Conservation (phyloP, 2,329 filamentous ascomycete genomes). For the Lasiodiplodia citricola region DNA sequence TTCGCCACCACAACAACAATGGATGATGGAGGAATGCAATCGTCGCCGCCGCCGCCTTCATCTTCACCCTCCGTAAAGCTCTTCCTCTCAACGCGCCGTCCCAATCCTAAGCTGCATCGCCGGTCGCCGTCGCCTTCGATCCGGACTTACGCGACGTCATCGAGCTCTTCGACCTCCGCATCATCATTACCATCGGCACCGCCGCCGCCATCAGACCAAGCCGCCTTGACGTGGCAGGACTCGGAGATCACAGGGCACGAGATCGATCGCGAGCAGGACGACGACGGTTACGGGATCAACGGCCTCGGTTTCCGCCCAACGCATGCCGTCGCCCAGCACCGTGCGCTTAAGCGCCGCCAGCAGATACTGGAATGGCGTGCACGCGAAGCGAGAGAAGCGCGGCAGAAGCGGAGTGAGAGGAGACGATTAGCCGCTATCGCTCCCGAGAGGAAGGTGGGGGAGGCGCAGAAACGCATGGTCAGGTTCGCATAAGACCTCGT, state of each 20-base stretch:
- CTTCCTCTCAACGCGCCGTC: conserved; percentile 24
- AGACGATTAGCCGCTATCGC: conserved; percentile 40
- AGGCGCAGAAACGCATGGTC: conserved; percentile 14
- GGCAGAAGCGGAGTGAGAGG: conserved; percentile 61
- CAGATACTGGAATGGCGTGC: conserved; percentile 65
- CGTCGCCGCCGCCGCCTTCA: conserved; percentile 21
- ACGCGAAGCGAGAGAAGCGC: conserved; percentile 63
- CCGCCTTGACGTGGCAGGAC: conserved; percentile 60
- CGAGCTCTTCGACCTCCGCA: background rate
- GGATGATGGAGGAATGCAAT: background rate
- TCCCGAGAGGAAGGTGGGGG: conserved; percentile 1
- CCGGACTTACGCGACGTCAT: background rate
- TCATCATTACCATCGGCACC: conserved; percentile 29
- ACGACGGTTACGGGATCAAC: conserved; percentile 69
- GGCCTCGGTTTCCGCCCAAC: conserved; percentile 68
- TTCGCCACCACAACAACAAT: conserved; percentile 2
- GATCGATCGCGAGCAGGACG: conserved; percentile 59
- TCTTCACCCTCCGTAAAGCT: conserved; percentile 26
- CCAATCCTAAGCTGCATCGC: conserved; percentile 2
- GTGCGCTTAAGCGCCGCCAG: conserved; percentile 61
- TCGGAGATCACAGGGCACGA: conserved; percentile 67
- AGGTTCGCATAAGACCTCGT: conserved; percentile 6
- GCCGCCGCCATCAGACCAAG: conserved; percentile 33
- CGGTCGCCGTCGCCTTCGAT: conserved; percentile 12
- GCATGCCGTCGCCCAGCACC: conserved; percentile 61